phyloP scores from a whole-genome alignment of 352 stramenopile genomes.

The Phytophthora sojae region DNA sequence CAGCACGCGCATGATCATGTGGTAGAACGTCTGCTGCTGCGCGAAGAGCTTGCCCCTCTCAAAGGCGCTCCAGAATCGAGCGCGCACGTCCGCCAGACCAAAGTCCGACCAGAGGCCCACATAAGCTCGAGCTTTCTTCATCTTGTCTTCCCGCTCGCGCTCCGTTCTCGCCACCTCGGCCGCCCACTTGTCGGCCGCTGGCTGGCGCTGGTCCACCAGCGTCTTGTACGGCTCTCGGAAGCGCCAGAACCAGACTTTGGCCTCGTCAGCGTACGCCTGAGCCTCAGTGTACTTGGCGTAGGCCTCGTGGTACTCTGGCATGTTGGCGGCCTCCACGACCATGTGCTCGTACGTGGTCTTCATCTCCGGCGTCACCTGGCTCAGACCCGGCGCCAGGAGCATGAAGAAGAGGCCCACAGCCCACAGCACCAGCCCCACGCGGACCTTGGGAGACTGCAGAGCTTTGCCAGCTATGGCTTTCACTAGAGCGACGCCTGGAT shows the following conservation, averaged over 20 bases:
- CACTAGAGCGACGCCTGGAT: slow-evolving; percentile 62
- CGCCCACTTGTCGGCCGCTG: slow-evolving; percentile 66
- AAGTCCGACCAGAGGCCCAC: slow-evolving; percentile 89
- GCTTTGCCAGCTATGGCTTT: slow-evolving; percentile 61
- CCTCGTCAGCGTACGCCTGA: slow-evolving; percentile 66
- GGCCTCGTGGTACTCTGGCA: slow-evolving; percentile 81
- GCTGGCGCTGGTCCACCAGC: slow-evolving; percentile 64
- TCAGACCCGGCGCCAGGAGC: slow-evolving; percentile 69
- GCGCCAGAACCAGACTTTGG: slow-evolving; percentile 90
- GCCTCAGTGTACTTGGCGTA: slow-evolving; percentile 61
- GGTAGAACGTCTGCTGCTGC: slow-evolving; percentile 89
- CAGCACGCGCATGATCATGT: slow-evolving; percentile 84
- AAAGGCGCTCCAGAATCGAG: slow-evolving; percentile 84
- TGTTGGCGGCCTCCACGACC: slow-evolving; percentile 78
- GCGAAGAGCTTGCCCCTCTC: slow-evolving; percentile 88
- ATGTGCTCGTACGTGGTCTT: slow-evolving; percentile 80
- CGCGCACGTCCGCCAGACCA: slow-evolving; percentile 75
- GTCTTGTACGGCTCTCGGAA: slow-evolving; percentile 80
- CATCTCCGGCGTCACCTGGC: slow-evolving; percentile 76
- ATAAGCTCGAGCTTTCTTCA: slow-evolving; percentile 81
- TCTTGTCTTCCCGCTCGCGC: slow-evolving; percentile 63
- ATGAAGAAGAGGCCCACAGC: slow-evolving; percentile 86
- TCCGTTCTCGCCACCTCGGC: slow-evolving; percentile 66
- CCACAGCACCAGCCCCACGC: slow-evolving; percentile 73
- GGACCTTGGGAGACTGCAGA: slow-evolving; percentile 69